Evolutionary conservation across 2,329 filamentous ascomycete genomes (phyloP), one percentile per base, ranked within the genome.

Genomic region (Sporothrix pseudoabietina): DNA sequence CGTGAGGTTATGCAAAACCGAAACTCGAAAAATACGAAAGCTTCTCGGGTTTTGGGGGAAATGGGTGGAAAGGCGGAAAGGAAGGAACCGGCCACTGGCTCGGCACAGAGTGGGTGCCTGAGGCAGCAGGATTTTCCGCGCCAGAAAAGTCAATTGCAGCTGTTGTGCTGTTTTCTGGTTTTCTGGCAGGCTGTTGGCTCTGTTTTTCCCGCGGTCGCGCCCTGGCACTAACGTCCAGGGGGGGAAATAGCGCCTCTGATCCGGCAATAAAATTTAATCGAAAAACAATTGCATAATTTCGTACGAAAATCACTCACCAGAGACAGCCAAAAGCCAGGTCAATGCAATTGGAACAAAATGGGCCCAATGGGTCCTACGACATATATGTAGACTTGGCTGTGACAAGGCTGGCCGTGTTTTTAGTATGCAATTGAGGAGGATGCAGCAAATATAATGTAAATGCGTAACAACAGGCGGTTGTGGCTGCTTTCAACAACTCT

Each of bases 1-100:
- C 39, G 59, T 63, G 30, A 57, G 54, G n/a, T 63, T 35, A 41
- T 70, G 55, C 41, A 74, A 63, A 71, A 68, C 69, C 49, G 68
- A 63, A 73, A 71, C 57, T 69, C 71, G 47, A 69, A 74, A 71
- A 73, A 74, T 35, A 75, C 72, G 65, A 74, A 72, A 71, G 71
- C 71, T 75, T 73, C 73, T 73, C 76, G 75, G 77, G 76, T 74
- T 77, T 79, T 77, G 76, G 78, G 78, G 77, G 77, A 57, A 52
- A 66, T 55, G 35, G 35, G 35, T 35, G 35, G 35, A 65, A 65
- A 39, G 71, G 71, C 69, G 73, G 71, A 71, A 72, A 73, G 74
- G 74, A 72, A 75, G 74, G 74, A 75, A 75, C 69, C 74, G 74
- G 66, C 70, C 39, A 59, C 44, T 74, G 44, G 70, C 71, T 72